Evolutionary conservation across 768 basidiomycete genomes (phyloP).

Genomic region (Mycena crocata): DNA sequence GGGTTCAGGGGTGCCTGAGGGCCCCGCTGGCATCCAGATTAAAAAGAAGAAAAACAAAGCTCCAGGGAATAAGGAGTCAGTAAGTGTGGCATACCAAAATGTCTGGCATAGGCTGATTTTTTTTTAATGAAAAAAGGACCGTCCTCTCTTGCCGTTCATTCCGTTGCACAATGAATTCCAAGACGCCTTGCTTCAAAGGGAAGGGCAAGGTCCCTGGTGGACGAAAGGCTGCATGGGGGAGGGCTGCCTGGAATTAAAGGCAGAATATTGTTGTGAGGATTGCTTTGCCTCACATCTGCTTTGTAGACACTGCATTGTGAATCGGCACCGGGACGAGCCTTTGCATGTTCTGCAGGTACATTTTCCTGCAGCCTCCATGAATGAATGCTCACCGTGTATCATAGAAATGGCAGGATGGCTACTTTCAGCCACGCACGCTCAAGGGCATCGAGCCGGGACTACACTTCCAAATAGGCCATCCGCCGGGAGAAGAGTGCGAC

Average conservation of each 20-base stretch:
- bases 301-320: constrained; percentile 29
- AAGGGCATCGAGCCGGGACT: constrained; percentile 28
- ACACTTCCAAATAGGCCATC: too few species aligned
- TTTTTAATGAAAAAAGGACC: constrained; percentile 1
- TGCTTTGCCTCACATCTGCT: constrained; percentile 26
- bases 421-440: constrained; percentile 22
- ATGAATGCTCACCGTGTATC: neutral
- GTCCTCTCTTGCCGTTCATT: neutral
- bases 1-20: too few species aligned
- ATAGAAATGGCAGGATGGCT: constrained; percentile 35
- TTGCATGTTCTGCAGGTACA: constrained; percentile 36
- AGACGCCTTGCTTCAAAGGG: constrained; percentile 26
- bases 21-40: too few species aligned
- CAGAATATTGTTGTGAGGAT: constrained; percentile 28
- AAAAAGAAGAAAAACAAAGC: too few species aligned
- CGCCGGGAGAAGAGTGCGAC: neutral
- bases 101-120: too few species aligned
- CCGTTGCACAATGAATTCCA: constrained; percentile 17
- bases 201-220: constrained; percentile 32
- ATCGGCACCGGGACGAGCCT: constrained; percentile 26
- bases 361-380: too few species aligned
- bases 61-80: too few species aligned
- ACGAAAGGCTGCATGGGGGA: constrained; percentile 21
- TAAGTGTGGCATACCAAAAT: too few species aligned
- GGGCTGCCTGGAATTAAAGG: neutral